Base-by-base conservation (phyloP, 768 basidiomycete genomes). In the Melanogaster broomeanus region DNA sequence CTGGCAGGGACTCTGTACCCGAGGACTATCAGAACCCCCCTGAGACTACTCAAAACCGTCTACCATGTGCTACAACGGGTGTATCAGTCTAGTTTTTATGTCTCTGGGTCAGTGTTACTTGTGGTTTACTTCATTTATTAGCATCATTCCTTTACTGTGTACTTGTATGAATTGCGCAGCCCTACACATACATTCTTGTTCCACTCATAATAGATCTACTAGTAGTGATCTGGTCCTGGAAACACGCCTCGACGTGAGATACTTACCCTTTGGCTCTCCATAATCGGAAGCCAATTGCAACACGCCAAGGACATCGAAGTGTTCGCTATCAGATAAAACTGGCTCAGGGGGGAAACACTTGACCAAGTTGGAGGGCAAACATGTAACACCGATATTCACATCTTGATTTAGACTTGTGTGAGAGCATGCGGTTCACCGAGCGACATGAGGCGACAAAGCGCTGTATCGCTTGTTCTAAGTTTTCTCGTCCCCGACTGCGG, bases 11-110 rank as follows among this genome's bases (percentile, higher is more conserved):
- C 42, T 21, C 61, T 41, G 49, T 25, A 39, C 56, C 53, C 4
- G 69, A 71, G 4, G 68, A 69, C 40, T 28, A 53, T 19, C 63
- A 60, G 58, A 60, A 60, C 48, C 19, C 27, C 24, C 22, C 53
- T 9, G 68, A 68, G 42, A 31, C 45, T 39, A 39, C 58, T 8
- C 61, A 58, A 31, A 27, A 58, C 46, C 55, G 56, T 42, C 49
- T 64, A 49, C 44, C 52, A 19, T 43, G 58, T 27, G 49, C 62
- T 7, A 42, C 49, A 19, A 55, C 61, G 22, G 62, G 65, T 40
- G 64, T 67, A n/a, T 64, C 53, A 7, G 53, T 42, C 12, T 65
- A 65, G 50, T 39, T 15, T 35, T n/a, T n/a, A n/a, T 42, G 16
- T 42, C 7, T 25, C 11, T 31, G 27, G 25, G 25, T 45, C 19